Evolutionary conservation across 768 basidiomycete species (phyloP).

Genomic region (Galerina marginata): DNA sequence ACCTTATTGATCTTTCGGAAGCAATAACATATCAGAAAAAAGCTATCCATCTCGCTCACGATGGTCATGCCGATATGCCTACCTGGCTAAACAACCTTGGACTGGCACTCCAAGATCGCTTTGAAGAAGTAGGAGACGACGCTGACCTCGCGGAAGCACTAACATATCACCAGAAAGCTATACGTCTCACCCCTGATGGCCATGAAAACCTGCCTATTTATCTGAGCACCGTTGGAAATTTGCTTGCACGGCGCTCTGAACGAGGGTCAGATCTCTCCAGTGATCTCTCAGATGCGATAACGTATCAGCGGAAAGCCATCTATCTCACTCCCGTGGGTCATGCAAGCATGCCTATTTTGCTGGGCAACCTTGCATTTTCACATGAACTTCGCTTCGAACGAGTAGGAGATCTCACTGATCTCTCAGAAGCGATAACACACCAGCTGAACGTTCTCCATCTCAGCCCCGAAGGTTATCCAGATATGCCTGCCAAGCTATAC

Average conservation of each 20-base stretch:
- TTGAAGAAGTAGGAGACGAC: neutral
- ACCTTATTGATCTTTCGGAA: neutral
- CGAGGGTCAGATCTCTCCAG: neutral
- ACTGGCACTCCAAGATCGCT: neutral
- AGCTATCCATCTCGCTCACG: neutral
- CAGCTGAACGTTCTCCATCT: too few relatives aligned
- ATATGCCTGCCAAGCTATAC: too few relatives aligned
- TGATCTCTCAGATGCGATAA: neutral
- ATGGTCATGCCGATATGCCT: neutral
- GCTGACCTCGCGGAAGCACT: neutral
- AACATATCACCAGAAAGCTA: neutral
- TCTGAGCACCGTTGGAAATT: neutral
- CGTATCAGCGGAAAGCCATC: neutral
- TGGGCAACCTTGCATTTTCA: too few relatives aligned
- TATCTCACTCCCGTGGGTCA: neutral
- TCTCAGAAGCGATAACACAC: too few relatives aligned
- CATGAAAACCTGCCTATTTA: neutral
- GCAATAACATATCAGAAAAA: neutral
- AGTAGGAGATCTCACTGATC: too few relatives aligned
- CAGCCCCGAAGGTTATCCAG: too few relatives aligned
- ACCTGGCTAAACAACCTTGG: neutral
- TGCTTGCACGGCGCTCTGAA: neutral
- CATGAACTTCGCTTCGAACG: too few relatives aligned
- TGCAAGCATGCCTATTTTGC: too few relatives aligned
- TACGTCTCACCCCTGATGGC: neutral